Conservation (phyloP, 2,329 filamentous ascomycete species). For the Fusarium pilosicola region DNA sequence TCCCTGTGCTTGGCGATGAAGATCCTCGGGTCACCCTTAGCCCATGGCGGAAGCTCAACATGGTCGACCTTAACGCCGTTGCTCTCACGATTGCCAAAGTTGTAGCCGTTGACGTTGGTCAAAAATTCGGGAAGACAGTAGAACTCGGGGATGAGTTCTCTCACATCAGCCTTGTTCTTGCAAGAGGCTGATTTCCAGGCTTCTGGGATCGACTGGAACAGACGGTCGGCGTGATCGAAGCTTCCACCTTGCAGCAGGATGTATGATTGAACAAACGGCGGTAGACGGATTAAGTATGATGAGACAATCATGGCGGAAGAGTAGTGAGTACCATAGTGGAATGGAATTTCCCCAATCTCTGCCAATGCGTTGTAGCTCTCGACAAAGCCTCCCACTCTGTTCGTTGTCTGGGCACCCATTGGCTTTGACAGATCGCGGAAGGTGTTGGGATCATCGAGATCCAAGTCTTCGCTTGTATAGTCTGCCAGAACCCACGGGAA, state of each 20-base stretch:
- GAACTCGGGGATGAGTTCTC: constrained; percentile 95
- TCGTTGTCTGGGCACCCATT: constrained; percentile 88
- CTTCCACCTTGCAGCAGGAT: constrained; percentile 92
- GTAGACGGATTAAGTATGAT: constrained; percentile 92
- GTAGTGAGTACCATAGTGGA: constrained; percentile 98
- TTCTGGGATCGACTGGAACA: constrained; percentile 93
- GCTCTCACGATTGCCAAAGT: constrained; percentile 89
- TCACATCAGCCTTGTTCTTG: constrained; percentile 92
- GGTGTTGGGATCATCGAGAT: constrained; percentile 82
- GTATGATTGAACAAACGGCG: constrained; percentile 96
- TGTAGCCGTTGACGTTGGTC: constrained; percentile 92
- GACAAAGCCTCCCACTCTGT: constrained; percentile 80
- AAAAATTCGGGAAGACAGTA: constrained; percentile 97
- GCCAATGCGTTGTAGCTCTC: constrained; percentile 88
- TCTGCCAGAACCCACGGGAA: constrained; percentile 98
- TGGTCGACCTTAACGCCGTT: constrained; percentile 82
- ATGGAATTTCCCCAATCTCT: constrained; percentile 92
- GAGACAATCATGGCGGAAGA: constrained; percentile 99
- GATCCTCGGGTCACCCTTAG: constrained; percentile 93
- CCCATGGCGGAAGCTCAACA: constrained; percentile 93
- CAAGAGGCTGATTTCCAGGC: constrained; percentile 91
- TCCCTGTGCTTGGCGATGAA: constrained; percentile 97
- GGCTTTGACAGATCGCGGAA: constrained; percentile 95
- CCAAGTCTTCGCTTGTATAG: constrained; percentile 92
- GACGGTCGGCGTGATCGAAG: constrained; percentile 93